Evolutionary conservation across 2,329 filamentous ascomycete genomes (phyloP).

Genomic region (Scedosporium apiospermum): DNA sequence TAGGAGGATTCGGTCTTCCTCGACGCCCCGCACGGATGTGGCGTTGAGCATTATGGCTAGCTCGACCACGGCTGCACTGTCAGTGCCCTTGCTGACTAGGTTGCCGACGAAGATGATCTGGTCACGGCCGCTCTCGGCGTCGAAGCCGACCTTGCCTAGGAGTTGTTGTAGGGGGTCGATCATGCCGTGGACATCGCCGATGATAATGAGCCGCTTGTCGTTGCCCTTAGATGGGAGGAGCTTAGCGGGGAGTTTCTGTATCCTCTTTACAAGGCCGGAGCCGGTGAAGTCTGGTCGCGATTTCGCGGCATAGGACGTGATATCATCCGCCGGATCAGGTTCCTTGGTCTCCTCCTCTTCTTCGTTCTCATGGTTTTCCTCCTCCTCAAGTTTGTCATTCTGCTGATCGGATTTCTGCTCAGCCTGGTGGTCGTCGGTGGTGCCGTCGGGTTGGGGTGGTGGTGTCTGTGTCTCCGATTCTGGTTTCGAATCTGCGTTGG

Average conservation of each 20-base stretch:
- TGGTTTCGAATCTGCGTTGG: neutral
- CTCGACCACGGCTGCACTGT: constrained; percentile 68
- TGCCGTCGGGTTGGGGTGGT: neutral
- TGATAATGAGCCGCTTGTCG: constrained; percentile 59
- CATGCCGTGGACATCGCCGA: constrained; percentile 93
- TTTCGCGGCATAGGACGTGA: constrained; percentile 31
- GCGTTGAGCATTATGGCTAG: constrained; percentile 65
- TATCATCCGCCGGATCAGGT: constrained; percentile 17
- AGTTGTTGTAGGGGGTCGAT: constrained; percentile 55
- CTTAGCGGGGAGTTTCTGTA: constrained; percentile 19
- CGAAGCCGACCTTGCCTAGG: constrained; percentile 57
- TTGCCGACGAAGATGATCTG: constrained; percentile 72
- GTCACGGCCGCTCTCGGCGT: constrained; percentile 36
- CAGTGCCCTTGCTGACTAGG: constrained; percentile 77
- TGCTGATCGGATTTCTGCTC: neutral
- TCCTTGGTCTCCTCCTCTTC: neutral
- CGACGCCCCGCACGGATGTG: constrained; percentile 80
- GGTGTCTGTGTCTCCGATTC: neutral
- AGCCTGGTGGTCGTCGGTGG: neutral
- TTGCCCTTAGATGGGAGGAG: constrained; percentile 24
- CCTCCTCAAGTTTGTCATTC: neutral
- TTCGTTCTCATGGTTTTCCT: neutral
- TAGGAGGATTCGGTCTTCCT: constrained; percentile 79
- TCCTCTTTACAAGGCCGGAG: constrained; percentile 15
- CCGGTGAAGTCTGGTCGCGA: constrained; percentile 26